phyloP scores from a whole-genome alignment of 164 flowering plant species.

The Chimonanthus salicifolius region DNA sequence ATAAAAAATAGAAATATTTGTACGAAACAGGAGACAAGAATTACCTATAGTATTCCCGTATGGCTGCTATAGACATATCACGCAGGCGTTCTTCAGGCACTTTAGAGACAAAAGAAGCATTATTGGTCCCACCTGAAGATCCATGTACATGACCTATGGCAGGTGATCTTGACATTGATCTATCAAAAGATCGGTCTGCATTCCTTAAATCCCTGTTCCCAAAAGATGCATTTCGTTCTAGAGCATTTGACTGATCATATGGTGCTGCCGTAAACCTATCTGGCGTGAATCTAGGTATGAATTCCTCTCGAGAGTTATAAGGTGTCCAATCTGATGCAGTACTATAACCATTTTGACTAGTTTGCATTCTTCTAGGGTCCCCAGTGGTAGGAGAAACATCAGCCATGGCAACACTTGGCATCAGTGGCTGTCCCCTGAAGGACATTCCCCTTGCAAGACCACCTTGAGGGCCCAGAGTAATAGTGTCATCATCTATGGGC shows the following conservation, averaged over 20 bases:
- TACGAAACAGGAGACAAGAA: not conserved
- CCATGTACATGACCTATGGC: constrained; percentile 24
- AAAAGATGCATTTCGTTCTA: constrained; percentile 35
- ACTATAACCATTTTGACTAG: constrained; percentile 59
- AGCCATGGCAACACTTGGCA: constrained; percentile 25
- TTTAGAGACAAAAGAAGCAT: constrained; percentile 29
- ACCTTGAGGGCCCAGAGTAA: constrained; percentile 93
- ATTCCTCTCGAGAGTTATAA: constrained; percentile 41
- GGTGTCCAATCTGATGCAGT: constrained; percentile 39
- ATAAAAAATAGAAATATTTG: no score
- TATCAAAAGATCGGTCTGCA: constrained; percentile 44
- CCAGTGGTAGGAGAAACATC: constrained; percentile 34
- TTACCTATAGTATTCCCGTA: constrained; percentile 89
- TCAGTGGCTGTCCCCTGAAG: constrained; percentile 50
- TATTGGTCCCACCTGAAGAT: constrained; percentile 22
- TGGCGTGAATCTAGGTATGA: constrained; percentile 32
- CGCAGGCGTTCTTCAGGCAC: constrained; percentile 62
- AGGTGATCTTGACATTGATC: constrained; percentile 37
- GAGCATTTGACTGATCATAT: constrained; percentile 40
- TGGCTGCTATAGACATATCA: constrained; percentile 61
- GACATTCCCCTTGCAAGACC: constrained; percentile 94
- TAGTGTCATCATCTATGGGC: constrained; percentile 61
- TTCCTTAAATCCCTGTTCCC: constrained; percentile 41
- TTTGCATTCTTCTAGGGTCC: constrained; percentile 49
- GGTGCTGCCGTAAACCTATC: constrained; percentile 35